Evolutionary conservation across 2,329 filamentous ascomycete species (phyloP), one percentile per base, ranked within the genome.

Genomic region (Ophiostoma ips): DNA sequence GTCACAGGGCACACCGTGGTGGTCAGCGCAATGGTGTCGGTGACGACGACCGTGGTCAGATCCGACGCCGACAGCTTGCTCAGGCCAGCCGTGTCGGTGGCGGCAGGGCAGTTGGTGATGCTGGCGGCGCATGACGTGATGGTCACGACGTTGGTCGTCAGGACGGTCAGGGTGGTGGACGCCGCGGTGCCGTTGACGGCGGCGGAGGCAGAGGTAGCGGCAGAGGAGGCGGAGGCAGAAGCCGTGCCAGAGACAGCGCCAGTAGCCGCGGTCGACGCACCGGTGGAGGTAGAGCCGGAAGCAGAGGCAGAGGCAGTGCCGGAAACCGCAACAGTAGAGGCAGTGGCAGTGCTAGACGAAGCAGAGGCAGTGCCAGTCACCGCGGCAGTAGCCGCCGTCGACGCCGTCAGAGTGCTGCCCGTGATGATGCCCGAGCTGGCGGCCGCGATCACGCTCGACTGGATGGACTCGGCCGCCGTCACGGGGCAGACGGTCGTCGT

Each of bases 1-100:
- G 64, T 63, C 36, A 70, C 66, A 48, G 69, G 68, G 64, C 68
- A 70, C 51, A 69, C 58, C 40, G 65, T 66, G 44, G 63, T 65
- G 48, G 64, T 63, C n/a, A 69, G 56, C 24, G 62, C 55, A 47
- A 68, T 54, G 13, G 62, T 64, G 52, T 67, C 61, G 12, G 67
- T 70, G 31, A 69, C 64, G 24, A 67, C 55, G 41, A 61, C 58
- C 33, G 61, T 62, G 36, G 56, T 55, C 15, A 62, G 57, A 7
- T 61, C 60, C 36, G 57, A 55, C 28, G 58, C 48, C 10, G 63
- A 60, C 37, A 65, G 58, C 21, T 58, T 51, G 45, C 62, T 53
- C 34, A 65, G 68, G 64, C 66, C 68, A 8, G 62, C 58, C 31
- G 60, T 57, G 48, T 69, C 60, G 38, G 65, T 66, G 8, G 52